Base-by-base conservation (phyloP, 805 yeast species). In the Wickerhamomyces mucosus region DNA sequence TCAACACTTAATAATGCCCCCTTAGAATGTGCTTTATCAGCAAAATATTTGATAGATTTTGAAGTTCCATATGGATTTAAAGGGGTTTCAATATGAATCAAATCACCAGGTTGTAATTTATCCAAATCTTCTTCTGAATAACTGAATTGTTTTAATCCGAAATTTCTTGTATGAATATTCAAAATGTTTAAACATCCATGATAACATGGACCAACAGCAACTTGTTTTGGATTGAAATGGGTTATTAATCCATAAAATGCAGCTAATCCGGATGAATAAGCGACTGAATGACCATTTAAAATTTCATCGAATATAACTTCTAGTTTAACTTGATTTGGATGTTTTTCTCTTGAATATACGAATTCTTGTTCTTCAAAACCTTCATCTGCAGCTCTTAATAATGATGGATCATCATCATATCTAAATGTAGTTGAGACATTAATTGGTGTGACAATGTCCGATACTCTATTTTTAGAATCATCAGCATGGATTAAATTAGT, bases 71-170 rank as follows among this genome's bases (percentile, higher is more conserved):
- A 72, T 13, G 96, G 96, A 55, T 88, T 88, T 21, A 84, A 77
- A 0, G 96, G 96, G 0, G 94, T 74, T 56, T 85, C 95, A 30
- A 85, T 48, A 51, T 85, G 95, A 18, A 89, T 67, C 19, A 88
- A 53, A 51, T 89, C 96, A 27, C 75, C 96, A 47, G 59, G 57
- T 32, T 58, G 52, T 4, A 61, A 40, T 29, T 59, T 51, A 18
- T 63, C 69, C 35, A 83, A 62, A 29, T 72, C 67, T 6, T 65
- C 74, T 15, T 51, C 59, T 13, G 49, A 39, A n/a, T 72, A 56
- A 0, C 63, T 50, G 25, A 72, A 57, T 33, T 65, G 61, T 39
- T 72, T 61, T 35, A 76, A 45, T 5, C 79, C 81, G 26, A 67
- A 61, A 37, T 77, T 68, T 41, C 94, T 67, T 9, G 71, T 57